Percentiles rank a stretch among this genome's conserved stretches.
Evolutionary conservation across 139 green algal species (phyloP).

Genomic region (Chlorella sp.): DNA sequence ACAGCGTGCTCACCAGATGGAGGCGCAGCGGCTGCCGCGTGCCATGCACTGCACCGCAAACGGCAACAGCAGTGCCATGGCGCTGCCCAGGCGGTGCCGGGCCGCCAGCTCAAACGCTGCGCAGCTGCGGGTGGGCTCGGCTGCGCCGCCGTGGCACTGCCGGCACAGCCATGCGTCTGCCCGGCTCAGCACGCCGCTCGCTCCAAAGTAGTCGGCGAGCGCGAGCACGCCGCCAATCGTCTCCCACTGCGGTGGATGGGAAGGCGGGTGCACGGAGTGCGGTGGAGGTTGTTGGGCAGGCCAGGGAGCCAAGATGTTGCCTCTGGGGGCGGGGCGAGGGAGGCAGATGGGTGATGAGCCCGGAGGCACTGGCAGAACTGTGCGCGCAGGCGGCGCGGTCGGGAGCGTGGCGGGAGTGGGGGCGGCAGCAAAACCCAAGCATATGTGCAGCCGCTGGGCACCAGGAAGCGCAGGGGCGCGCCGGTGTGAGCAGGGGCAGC

Average conservation of each 20-base stretch:
- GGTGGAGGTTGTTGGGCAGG: neutral
- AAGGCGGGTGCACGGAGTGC: too few relatives aligned
- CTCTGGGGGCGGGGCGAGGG: too few relatives aligned
- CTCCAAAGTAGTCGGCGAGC: constrained; percentile 26
- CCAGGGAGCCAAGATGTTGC: too few relatives aligned
- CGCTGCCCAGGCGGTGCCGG: constrained; percentile 18
- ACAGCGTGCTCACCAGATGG: neutral
- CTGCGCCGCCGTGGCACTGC: neutral
- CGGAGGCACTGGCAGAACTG: too few relatives aligned
- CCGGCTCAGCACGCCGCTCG: neutral
- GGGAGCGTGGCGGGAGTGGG: too few relatives aligned
- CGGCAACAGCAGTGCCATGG: constrained; percentile 17
- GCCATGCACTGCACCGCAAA: constrained; percentile 30
- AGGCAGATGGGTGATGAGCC: too few relatives aligned
- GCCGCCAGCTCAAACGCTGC: constrained; percentile 14
- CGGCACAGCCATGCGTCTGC: constrained; percentile 20
- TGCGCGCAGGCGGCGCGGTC: too few relatives aligned
- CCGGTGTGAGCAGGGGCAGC: too few relatives aligned
- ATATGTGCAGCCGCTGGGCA: too few relatives aligned
- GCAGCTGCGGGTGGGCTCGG: neutral
- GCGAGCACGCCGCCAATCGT: neutral
- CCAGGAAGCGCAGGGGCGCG: too few relatives aligned
- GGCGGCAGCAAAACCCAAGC: too few relatives aligned
- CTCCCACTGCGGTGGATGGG: constrained; percentile 1
- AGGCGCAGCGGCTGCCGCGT: constrained; percentile 6